Conservation (phyloP, 345 rosid species). For the Anastatica hierochuntica region DNA sequence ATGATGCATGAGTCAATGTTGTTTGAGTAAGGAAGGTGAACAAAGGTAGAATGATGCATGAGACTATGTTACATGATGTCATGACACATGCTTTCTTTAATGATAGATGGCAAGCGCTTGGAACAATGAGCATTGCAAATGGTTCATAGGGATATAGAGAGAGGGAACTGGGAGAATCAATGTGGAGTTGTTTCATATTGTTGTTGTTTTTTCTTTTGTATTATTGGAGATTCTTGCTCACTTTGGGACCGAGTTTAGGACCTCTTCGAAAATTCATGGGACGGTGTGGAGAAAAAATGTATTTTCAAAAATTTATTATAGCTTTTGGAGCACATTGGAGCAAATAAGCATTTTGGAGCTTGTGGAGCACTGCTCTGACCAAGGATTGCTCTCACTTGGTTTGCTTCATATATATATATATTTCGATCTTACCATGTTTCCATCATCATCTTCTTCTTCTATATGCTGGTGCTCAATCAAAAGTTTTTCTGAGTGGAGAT, state of each 20-base stretch:
- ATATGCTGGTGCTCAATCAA: constrained; percentile 27
- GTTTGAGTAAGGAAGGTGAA: constrained; percentile 28
- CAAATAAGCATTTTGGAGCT: constrained; percentile 73
- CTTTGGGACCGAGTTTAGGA: constrained; percentile 43
- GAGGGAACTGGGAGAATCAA: constrained; percentile 87
- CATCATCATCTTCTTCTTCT: constrained; percentile 20
- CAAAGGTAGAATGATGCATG: constrained; percentile 54
- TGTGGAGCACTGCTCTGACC: constrained; percentile 86
- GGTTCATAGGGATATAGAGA: constrained; percentile 74
- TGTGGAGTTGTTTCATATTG: constrained; percentile 57
- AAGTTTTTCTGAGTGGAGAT: constrained; percentile 25
- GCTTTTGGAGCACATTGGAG: constrained; percentile 88
- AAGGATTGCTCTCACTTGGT: constrained; percentile 92
- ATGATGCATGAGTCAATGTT: too few relatives aligned
- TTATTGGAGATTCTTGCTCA: constrained; percentile 70
- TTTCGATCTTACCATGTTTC: constrained; percentile 33
- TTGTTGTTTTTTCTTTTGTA: constrained; percentile 26
- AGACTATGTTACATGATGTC: constrained; percentile 52
- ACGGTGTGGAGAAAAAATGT: constrained; percentile 53
- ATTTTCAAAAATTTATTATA: constrained; percentile 51
- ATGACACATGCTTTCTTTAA: constrained; percentile 93
- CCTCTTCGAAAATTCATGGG: constrained; percentile 48
- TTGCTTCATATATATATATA: constrained; percentile 50
- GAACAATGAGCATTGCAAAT: constrained; percentile 91
- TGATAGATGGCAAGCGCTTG: constrained; percentile 98